Evolutionary conservation across 148 eudicot genomes (phyloP).

Genomic region (Gaultheria prostrata): DNA sequence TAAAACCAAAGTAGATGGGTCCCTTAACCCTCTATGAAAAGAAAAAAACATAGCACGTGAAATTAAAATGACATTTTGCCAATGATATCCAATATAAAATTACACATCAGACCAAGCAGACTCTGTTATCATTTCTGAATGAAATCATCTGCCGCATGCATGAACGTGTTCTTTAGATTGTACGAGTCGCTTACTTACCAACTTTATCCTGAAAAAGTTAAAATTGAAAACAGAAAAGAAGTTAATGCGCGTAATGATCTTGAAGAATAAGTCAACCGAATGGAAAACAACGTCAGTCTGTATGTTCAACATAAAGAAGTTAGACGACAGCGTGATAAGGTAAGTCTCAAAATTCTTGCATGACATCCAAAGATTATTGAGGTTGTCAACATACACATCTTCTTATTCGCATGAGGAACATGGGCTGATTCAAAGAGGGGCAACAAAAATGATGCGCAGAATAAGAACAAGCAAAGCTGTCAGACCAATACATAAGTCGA

Average conservation of each 20-base stretch:
- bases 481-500: not conserved
- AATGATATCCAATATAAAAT: not conserved
- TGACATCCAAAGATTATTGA: not conserved
- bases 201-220: constrained; percentile 80
- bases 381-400: not conserved
- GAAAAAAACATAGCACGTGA: not conserved
- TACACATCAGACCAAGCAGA: not conserved
- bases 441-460: not conserved
- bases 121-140: constrained; percentile 25
- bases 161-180: constrained; percentile 11
- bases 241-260: not conserved
- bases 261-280: not conserved
- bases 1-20: not conserved
- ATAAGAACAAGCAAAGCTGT: not conserved
- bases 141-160: constrained; percentile 28
- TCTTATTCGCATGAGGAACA: not conserved
- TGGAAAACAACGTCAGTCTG: not conserved
- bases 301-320: not conserved
- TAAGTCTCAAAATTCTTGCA: constrained; percentile 3
- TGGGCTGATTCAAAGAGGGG: not conserved
- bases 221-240: constrained; percentile 11
- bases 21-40: not conserved
- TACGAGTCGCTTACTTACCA: constrained; percentile 56
- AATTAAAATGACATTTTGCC: not conserved
- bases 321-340: not conserved